Evolutionary conservation across 2,329 filamentous ascomycete genomes (phyloP), one percentile per base, ranked within the genome.

Genomic region (Claviceps pazoutovae): DNA sequence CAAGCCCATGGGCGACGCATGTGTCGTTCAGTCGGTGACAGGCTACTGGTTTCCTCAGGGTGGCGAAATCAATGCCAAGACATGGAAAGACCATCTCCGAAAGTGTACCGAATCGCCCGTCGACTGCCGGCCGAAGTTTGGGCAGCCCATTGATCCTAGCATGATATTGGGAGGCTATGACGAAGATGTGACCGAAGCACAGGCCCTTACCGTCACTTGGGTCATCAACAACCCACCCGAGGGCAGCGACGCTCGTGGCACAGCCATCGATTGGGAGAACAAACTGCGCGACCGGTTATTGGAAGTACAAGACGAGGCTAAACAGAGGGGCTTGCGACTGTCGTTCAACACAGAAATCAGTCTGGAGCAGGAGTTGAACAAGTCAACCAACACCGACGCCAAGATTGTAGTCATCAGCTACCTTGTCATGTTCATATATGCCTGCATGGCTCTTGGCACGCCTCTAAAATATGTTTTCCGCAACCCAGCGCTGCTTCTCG

Each of bases 401-500:
- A 96, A 91, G 66, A 98, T 98, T 61, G 82, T 98, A 23, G 81
- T 91, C 51, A 84, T 98, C 68, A 97, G 91, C 74, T 98, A 98
- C 69, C 77, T 97, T 56, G 88, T 96, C 71, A 98, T 98, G 93
- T 98, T 98, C 68, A 71, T 98, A 56, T 98, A 98, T 63, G 93
- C 90, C 4, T 97, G 91, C 5, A 71, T 98, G 50, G 90, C 93
- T 0, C 75, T 98, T 0, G 93, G 93, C 0, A 95, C 90, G 1
- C 93, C 87, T 0, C 71, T 90, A 53, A 80, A 78, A 58, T 86
- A 91, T 53, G 71, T 97, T 46, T 69, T 95, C 48, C 80, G 79
- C 50, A 95, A 95, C 62, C 90, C 91, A 1, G 79, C 87, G 13
- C 84, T 88, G 49, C 83, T 88, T 2, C 72, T 98, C 3, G 91